Conservation (phyloP, 345 rosid species). For the Durio zibethinus region DNA sequence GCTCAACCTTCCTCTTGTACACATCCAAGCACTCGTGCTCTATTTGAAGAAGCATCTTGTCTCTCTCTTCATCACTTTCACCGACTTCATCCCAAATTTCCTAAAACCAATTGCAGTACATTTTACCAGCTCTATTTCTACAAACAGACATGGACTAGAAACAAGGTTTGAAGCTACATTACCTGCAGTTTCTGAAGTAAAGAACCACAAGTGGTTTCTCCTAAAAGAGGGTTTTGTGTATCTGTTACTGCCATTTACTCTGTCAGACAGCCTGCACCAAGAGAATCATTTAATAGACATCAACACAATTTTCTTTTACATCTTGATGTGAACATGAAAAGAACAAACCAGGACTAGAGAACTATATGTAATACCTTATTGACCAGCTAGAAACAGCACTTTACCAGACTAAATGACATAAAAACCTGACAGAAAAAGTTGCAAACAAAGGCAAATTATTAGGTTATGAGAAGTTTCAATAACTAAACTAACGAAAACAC, state of each 20-base stretch:
- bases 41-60: constrained; percentile 88
- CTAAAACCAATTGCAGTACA: constrained; percentile 32
- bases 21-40: constrained; percentile 93
- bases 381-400: constrained; percentile 10
- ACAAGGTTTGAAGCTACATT: not conserved
- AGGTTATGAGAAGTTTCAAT: not conserved
- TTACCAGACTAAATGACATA: not conserved
- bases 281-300: not conserved
- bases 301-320: not conserved
- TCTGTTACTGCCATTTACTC: constrained; percentile 63
- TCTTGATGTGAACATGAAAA: not conserved
- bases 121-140: constrained; percentile 1
- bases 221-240: constrained; percentile 69
- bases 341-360: not conserved
- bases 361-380: not conserved
- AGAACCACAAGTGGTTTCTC: constrained; percentile 81
- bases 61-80: constrained; percentile 88
- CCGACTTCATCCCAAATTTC: constrained; percentile 99
- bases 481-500: not conserved
- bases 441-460: not conserved
- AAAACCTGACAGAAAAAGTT: not conserved
- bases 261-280: constrained; percentile 32
- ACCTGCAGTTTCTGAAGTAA: constrained; percentile 89
- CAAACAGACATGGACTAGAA: not conserved
- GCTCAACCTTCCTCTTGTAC: constrained; percentile 90